These are phyloP conservation scores for Cercospora sojina DNA, from an alignment of 2,329 filamentous ascomycete species.

Conservation along the genomic window DNA sequence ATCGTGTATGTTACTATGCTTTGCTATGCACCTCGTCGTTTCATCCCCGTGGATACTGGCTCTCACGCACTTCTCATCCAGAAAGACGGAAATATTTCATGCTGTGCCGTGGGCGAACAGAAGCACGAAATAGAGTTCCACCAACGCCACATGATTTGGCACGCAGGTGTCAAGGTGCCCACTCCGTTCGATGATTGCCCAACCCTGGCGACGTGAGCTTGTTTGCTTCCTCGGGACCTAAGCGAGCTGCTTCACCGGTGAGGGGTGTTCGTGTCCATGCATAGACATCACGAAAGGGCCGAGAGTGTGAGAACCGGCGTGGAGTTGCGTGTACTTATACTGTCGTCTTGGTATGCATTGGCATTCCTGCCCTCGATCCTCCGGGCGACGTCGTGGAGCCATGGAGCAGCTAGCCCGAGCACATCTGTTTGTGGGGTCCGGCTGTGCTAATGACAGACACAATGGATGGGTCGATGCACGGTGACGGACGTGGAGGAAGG, in stretches of 20 bases:
- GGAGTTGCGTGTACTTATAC: background rate
- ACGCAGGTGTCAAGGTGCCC: background rate
- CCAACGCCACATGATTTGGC: background rate
- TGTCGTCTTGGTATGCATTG: background rate
- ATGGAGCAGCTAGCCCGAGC: background rate
- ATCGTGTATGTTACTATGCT: background rate
- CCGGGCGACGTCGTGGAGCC: background rate
- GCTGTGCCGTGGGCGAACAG: background rate
- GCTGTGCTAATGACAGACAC: background rate
- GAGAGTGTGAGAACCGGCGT: background rate
- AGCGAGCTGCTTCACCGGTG: background rate
- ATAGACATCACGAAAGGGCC: background rate
- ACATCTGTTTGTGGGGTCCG: background rate
- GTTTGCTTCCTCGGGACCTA: background rate
- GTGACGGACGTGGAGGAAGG: background rate
- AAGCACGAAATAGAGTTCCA: slow-evolving; percentile 1
- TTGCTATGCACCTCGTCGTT: background rate
- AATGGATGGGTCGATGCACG: background rate
- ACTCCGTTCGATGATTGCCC: background rate
- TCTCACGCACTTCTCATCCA: background rate
- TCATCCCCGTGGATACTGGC: background rate
- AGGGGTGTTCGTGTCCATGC: background rate
- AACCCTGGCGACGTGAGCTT: slow-evolving; percentile 1
- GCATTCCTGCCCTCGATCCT: background rate
- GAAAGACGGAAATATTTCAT: background rate